Conservation (phyloP, 2,329 filamentous ascomycete genomes). For the Monilinia laxa region DNA sequence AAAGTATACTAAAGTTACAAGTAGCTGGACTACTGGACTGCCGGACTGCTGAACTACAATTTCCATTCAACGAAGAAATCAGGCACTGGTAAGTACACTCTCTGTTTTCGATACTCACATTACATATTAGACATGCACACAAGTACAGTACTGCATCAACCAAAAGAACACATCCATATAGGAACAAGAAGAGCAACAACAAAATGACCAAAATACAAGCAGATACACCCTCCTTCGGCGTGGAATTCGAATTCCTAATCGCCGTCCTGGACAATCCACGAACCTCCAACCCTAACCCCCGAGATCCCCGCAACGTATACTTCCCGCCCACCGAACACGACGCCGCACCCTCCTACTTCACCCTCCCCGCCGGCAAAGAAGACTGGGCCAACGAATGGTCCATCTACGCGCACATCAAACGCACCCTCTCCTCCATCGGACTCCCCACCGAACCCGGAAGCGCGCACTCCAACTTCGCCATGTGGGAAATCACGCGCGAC, state of each 20-base stretch:
- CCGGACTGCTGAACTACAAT: background rate
- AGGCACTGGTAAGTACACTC: constrained; percentile 4
- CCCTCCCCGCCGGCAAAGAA: background rate
- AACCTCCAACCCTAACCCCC: background rate
- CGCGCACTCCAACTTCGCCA: background rate
- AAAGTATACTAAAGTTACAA: background rate
- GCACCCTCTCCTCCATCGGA: constrained; percentile 10
- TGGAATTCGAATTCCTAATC: constrained; percentile 34
- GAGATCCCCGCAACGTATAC: background rate
- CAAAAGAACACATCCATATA: background rate
- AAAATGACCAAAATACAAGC: background rate
- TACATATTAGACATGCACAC: background rate
- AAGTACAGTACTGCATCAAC: background rate
- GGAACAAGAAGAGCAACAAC: background rate
- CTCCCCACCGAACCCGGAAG: constrained; percentile 2
- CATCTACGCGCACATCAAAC: constrained; percentile 15
- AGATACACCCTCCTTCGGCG: constrained; percentile 31
- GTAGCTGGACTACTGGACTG: constrained; percentile 4
- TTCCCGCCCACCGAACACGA: background rate
- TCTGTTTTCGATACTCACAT: background rate
- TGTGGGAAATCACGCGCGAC: constrained; percentile 26
- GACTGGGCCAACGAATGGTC: constrained; percentile 6
- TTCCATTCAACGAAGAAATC: background rate
- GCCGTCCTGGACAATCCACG: constrained; percentile 7
- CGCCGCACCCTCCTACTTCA: background rate